Base-by-base conservation (phyloP, 805 yeast genomes). In the Candida nitratophila region DNA sequence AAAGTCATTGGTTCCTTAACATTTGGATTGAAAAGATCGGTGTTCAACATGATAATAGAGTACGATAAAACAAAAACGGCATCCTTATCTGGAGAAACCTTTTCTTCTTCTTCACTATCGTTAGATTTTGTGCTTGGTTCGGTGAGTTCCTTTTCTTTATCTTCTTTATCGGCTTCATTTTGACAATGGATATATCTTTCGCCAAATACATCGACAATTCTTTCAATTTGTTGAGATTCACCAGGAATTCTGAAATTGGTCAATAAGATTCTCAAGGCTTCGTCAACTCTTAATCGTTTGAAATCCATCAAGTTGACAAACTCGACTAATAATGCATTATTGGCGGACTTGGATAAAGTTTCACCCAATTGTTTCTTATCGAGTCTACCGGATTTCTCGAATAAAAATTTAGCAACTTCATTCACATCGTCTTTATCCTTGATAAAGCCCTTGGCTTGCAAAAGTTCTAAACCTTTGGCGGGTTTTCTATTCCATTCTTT, bases 221-320 rank as follows among this genome's bases (percentile, higher is more conserved):
- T 75, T 61, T 93, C 99, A 59, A 93, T 93, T 61, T 88, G 96
- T 57, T 89, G 98, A 0, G 97, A 85, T 65, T 93, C 99, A 47
- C 99, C 99, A 1, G 98, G 98, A 40, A 93, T 71, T 61, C 99
- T 77, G 59, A 93, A 91, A 19, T 85, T 77, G 45, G 86, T 84
- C 51, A 95, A 70, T 47, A 93, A 63, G 44, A 86, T 72, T 55
- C 99, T 75, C 42, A 93, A 69, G 0, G 96, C 96, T 63, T 91
- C 97, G 62, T 93, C 99, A 2, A 95, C 91, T 56, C 99, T 73
- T 52, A 85, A 68, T 17, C 77, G 83, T 32, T 71, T 68, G 59
- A 90, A 90, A 45, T 90, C 91, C 59, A 91, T 83, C 44, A 79
- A 62, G 1, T 69, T 68, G 50, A 91, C 76, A 57, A 88, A 93